Evolutionary conservation across 2,329 filamentous ascomycete species (phyloP).

Genomic region (Neurospora sp.): DNA sequence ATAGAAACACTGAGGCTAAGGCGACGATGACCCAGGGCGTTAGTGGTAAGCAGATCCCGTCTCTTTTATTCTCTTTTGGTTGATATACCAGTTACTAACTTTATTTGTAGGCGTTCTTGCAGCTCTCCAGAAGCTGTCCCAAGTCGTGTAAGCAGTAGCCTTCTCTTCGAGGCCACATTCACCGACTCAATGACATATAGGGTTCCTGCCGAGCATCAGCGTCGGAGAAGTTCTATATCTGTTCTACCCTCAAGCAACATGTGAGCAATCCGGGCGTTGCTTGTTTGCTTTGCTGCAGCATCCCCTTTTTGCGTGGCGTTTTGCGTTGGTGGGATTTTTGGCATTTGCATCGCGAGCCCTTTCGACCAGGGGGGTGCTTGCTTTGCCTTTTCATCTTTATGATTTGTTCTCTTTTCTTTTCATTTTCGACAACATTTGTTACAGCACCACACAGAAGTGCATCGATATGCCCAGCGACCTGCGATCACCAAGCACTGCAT

Average conservation of each 20-base stretch:
- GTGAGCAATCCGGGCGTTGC: not conserved
- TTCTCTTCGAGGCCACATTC: not conserved
- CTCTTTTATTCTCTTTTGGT: not conserved
- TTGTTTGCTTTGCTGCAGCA: not conserved
- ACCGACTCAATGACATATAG: not conserved
- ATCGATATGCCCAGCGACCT: not conserved
- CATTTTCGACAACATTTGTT: not conserved
- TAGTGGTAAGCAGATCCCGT: slow-evolving; percentile 54
- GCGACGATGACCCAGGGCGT: slow-evolving; percentile 84
- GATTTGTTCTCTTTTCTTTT: not conserved
- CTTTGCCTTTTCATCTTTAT: not conserved
- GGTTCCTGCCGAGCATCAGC: slow-evolving; percentile 4
- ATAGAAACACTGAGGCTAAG: slow-evolving; percentile 77
- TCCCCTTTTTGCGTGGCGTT: not conserved
- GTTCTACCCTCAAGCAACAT: not conserved
- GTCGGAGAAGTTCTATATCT: slow-evolving; percentile 10
- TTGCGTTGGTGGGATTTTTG: not conserved
- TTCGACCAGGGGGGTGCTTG: not conserved
- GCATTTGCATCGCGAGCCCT: not conserved
- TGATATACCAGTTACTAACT: not conserved
- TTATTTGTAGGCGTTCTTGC: slow-evolving; percentile 20
- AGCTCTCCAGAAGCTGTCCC: slow-evolving; percentile 40
- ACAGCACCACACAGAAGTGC: not conserved
- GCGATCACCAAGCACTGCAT: not conserved
- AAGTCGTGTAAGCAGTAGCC: slow-evolving; percentile 23